Base-by-base conservation (phyloP, 805 yeast species). In the Torulaspora quercuum region DNA sequence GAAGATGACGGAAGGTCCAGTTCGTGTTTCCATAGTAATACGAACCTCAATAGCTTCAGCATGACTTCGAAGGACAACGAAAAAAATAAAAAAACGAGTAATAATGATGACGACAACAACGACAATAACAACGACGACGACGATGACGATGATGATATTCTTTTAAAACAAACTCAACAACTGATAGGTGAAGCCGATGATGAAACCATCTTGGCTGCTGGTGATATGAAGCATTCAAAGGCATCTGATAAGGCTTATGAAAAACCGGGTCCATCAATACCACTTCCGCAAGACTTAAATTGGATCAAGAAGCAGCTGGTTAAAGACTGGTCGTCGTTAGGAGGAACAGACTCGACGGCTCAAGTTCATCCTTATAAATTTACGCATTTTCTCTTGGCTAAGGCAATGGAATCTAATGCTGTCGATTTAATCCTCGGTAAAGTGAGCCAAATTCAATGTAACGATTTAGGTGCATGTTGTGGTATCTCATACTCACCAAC, bases 321-420 rank as follows among this genome's bases (percentile, higher is more conserved):
- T 6, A 72, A 71, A 39, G 80, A 74, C 38, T 87, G 95, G 80
- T 78, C 89, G 2, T 72, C 76, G 6, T 63, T 90, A 33, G 97
- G 97, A 19, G 90, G 84, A 14, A 73, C 76, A 19, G 89, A 82
- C 43, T 79, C 94, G 9, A 90, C 97, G 1, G 97, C 97, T 0
- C 97, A 92, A 63, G 95, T 92, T 5, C 97, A 90, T 57, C 97
- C 98, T 2, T 87, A 82, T 64, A 82, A 82, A 55, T 89, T 92
- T 63, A 90, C 97, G n/a, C 82, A 82, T 37, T 84, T 75, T 55
- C 68, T 90, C 7, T 64, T 90, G 44, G 76, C 78, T 46, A 82
- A 85, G 54, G 94, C 95, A 32, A 75, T 83, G 49, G 87, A 82
- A 47, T 66, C 82, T 2, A 95, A 92, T 6, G 77, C 83, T 12